Base-by-base conservation (phyloP, 768 basidiomycete genomes). In the Leccinum rimulosum region DNA sequence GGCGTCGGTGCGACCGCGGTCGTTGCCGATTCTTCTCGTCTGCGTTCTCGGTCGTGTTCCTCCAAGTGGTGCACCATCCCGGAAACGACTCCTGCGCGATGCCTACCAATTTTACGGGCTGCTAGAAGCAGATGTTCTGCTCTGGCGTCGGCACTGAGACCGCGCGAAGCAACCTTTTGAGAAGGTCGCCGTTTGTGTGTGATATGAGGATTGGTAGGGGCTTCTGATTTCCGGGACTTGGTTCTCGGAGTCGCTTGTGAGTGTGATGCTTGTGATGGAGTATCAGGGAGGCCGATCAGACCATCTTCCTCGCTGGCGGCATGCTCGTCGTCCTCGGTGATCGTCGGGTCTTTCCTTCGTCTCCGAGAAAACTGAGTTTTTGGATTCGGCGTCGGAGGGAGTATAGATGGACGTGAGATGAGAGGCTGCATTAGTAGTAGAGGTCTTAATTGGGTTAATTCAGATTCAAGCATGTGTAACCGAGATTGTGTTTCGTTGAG, bases 71-170 rank as follows among this genome's bases (percentile, higher is more conserved):
- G 74, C 19, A 75, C 68, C 64, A 84, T 69, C 6, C 86, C 86
- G 0, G 83, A 79, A 22, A 85, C 68, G n/a, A 82, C 68, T 4
- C 79, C 79, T 1, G 84, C 81, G 8, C 88, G 82, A 55, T 84
- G 78, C 33, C 83, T 80, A 4, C 89, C 89, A 4, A 90, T 78
- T 55, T 76, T 84, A n/a, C 87, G 82, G 9, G 88, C 85, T 3
- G 89, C 89, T 12, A 88, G 74, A 2, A 92, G 76, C 11, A 91
- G 73, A 64, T 88, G 88, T 64, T 91, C 89, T 0, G 80, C 78
- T 50, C 86, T 81, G 4, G 89, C 90, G 61, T 92, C 90, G 2
- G 86, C 74, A 61, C 79, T 69, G 48, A 81, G 58, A 43, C 81
- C 68, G 36, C 65, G 66, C 5, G 68, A 68, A 1, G 65, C 6